Evolutionary conservation across 2,329 filamentous ascomycete species (phyloP).

Genomic region (Tolypocladium pustulatum): DNA sequence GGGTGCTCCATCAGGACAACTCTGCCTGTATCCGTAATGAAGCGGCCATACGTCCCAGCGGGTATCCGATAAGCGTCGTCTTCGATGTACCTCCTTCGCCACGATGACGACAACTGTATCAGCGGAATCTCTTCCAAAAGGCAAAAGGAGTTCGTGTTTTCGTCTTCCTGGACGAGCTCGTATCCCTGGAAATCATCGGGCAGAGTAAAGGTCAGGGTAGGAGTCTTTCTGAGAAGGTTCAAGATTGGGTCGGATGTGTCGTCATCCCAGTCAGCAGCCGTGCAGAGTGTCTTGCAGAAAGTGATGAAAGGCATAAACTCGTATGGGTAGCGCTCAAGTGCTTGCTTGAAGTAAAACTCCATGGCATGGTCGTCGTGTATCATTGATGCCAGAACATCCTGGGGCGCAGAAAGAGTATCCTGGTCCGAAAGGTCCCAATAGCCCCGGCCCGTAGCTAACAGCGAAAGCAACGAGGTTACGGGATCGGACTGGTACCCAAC

Average conservation of each 20-base stretch:
- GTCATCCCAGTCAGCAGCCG: slow-evolving; percentile 19
- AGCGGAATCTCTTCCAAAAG: slow-evolving; percentile 55
- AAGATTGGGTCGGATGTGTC: slow-evolving; percentile 42
- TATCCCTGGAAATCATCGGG: slow-evolving; percentile 64
- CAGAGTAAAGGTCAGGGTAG: slow-evolving; percentile 69
- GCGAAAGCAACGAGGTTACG: slow-evolving; percentile 52
- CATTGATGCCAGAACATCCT: slow-evolving; percentile 23
- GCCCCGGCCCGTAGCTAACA: slow-evolving; percentile 44
- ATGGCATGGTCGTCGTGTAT: slow-evolving; percentile 35
- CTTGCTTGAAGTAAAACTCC: slow-evolving; percentile 51
- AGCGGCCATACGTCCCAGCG: slow-evolving; percentile 54
- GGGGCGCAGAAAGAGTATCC: slow-evolving; percentile 18
- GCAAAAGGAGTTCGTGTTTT: slow-evolving; percentile 69
- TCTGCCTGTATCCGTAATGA: slow-evolving; percentile 68
- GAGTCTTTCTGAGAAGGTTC: slow-evolving; percentile 56
- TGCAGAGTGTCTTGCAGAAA: slow-evolving; percentile 54
- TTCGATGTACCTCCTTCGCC: slow-evolving; percentile 31
- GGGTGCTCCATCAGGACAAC: slow-evolving; percentile 67
- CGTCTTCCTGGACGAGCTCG: slow-evolving; percentile 71
- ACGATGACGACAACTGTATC: slow-evolving; percentile 39
- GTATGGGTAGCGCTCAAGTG: slow-evolving; percentile 72
- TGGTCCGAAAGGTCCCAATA: slow-evolving; percentile 42
- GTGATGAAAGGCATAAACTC: slow-evolving; percentile 72
- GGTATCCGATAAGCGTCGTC: slow-evolving; percentile 52
- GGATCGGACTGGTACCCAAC: slow-evolving; percentile 66